Evolutionary conservation across 2,329 filamentous ascomycete species (phyloP).

Genomic region (Scedosporium minutisporum): DNA sequence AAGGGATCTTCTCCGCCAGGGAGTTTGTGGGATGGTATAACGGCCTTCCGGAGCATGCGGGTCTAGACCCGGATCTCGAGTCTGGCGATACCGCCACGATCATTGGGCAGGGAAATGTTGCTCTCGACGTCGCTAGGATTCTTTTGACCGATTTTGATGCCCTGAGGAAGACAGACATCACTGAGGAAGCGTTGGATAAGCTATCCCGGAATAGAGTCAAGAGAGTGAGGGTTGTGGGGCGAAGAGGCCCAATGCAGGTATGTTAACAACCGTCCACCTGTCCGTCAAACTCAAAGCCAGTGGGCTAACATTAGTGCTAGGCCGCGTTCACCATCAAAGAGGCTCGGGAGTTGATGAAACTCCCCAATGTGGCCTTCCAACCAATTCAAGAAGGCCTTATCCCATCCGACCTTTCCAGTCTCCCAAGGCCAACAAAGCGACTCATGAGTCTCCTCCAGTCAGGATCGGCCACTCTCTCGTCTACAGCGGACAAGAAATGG

Average conservation of each 20-base stretch:
- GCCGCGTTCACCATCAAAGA: constrained; percentile 96
- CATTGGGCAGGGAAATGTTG: constrained; percentile 93
- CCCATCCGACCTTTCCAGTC: constrained; percentile 54
- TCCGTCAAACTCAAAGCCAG: background rate
- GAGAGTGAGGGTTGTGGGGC: constrained; percentile 76
- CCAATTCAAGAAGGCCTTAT: constrained; percentile 57
- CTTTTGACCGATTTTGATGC: constrained; percentile 66
- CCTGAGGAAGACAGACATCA: constrained; percentile 77
- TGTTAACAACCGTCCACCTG: constrained; percentile 12
- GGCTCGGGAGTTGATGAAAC: constrained; percentile 73
- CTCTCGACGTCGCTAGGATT: constrained; percentile 84
- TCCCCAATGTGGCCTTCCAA: constrained; percentile 62
- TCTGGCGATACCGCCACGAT: constrained; percentile 74
- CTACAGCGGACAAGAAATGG: constrained; percentile 58
- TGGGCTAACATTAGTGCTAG: constrained; percentile 28
- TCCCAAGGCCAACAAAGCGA: constrained; percentile 67
- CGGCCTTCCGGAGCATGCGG: constrained; percentile 72
- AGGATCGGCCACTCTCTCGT: constrained; percentile 38
- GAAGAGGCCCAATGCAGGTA: constrained; percentile 81
- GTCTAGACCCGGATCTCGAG: constrained; percentile 63
- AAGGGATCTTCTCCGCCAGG: constrained; percentile 76
- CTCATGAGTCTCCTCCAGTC: constrained; percentile 67
- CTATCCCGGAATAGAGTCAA: constrained; percentile 65
- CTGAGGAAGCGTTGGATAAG: constrained; percentile 68
- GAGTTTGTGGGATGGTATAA: constrained; percentile 99